phyloP scores from a whole-genome alignment of 164 flowering plant genomes.

The Protea cynaroides region DNA sequence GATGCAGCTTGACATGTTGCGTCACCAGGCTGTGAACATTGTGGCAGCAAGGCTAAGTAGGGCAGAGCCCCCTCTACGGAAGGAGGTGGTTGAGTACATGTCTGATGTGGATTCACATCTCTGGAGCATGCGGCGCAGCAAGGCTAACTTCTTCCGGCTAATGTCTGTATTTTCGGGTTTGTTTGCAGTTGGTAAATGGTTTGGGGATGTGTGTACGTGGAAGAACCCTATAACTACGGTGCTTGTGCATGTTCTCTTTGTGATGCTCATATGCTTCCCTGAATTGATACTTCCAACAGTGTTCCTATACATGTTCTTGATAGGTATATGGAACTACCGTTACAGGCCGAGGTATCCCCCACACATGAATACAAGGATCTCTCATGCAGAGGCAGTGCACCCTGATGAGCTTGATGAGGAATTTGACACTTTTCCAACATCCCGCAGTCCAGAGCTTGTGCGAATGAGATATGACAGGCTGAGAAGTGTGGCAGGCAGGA shows the following conservation, averaged over 20 bases:
- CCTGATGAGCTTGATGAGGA: constrained; percentile 87
- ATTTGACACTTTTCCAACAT: constrained; percentile 73
- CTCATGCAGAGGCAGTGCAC: constrained; percentile 61
- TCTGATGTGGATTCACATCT: constrained; percentile 85
- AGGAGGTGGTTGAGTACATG: constrained; percentile 96
- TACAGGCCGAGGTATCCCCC: constrained; percentile 85
- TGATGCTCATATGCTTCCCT: constrained; percentile 87
- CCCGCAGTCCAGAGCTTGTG: constrained; percentile 51
- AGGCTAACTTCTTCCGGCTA: constrained; percentile 80
- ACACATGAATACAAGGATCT: constrained; percentile 67
- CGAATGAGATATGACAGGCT: constrained; percentile 75
- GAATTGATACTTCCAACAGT: constrained; percentile 73
- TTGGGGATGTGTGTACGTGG: constrained; percentile 81
- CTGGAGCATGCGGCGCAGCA: constrained; percentile 92
- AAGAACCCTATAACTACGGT: constrained; percentile 80
- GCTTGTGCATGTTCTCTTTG: constrained; percentile 69
- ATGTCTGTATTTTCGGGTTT: constrained; percentile 75
- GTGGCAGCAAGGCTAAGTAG: constrained; percentile 73
- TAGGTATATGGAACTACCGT: constrained; percentile 89
- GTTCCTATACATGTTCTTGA: constrained; percentile 85
- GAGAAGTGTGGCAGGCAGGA: constrained; percentile 72
- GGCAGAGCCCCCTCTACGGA: constrained; percentile 85
- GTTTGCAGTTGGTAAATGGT: constrained; percentile 72
- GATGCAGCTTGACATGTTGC: constrained; percentile 70
- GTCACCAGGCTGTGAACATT: constrained; percentile 78